Percentiles rank a stretch among this genome's conserved stretches.
Evolutionary conservation across 129 eudicot genomes (phyloP).

Genomic region (Centaurea solstitialis): DNA sequence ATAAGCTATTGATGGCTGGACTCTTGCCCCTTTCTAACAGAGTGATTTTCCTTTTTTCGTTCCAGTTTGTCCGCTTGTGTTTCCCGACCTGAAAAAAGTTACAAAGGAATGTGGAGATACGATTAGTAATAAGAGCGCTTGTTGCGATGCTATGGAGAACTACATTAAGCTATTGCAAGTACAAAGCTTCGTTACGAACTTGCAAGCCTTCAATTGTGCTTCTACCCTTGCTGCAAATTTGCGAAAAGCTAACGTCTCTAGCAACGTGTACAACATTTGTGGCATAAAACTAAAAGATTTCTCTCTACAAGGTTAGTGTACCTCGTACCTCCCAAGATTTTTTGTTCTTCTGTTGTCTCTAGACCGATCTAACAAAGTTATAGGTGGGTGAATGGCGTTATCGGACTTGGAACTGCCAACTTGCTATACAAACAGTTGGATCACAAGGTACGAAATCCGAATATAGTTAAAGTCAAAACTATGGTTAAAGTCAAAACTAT

Average conservation of each 20-base stretch:
- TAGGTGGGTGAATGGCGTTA: slow-evolving; percentile 4
- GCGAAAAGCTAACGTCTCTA: slow-evolving; percentile 47
- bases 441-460: slow-evolving; percentile 48
- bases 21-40: not conserved
- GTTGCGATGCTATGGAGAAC: slow-evolving; percentile 54
- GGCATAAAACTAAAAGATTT: slow-evolving; percentile 63
- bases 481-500: not conserved
- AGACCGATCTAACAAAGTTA: not conserved
- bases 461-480: not conserved
- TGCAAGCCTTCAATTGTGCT: slow-evolving; percentile 75
- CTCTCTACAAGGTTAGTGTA: slow-evolving; percentile 62
- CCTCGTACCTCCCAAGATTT: not conserved
- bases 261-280: slow-evolving; percentile 51
- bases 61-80: slow-evolving; percentile 65
- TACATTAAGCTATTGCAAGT: slow-evolving; percentile 54
- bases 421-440: slow-evolving; percentile 43
- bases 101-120: slow-evolving; percentile 49
- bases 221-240: slow-evolving; percentile 44
- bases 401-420: slow-evolving; percentile 1
- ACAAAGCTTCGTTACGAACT: slow-evolving; percentile 67
- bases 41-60: not conserved
- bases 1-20: not conserved
- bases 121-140: slow-evolving; percentile 35
- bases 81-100: slow-evolving; percentile 42
- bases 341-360: not conserved